phyloP scores from a whole-genome alignment of 495 filamentous ascomycete genomes.

The Aspergillus sparsus region DNA sequence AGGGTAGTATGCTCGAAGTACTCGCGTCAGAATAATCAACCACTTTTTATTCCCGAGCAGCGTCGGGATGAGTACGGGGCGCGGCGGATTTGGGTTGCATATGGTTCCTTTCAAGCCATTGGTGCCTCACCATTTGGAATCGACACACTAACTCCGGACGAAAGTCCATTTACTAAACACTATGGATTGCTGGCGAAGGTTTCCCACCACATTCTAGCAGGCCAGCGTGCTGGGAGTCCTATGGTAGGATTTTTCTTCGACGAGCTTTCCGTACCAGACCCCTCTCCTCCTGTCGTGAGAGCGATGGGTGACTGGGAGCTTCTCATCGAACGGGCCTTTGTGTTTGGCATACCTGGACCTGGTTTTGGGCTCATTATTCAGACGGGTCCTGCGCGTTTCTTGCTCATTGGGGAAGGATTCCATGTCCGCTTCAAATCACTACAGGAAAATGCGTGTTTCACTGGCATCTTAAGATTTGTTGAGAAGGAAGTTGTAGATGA shows the following conservation, averaged over 20 bases:
- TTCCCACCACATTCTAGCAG: constrained; percentile 40
- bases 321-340: constrained; percentile 46
- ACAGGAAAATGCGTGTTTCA: constrained; percentile 36
- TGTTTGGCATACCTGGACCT: constrained; percentile 46
- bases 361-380: constrained; percentile 51
- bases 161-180: constrained; percentile 41
- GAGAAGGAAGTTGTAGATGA: constrained; percentile 41
- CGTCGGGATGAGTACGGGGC: constrained; percentile 50
- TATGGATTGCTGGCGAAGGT: constrained; percentile 42
- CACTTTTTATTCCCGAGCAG: constrained; percentile 55
- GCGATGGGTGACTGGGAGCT: constrained; percentile 35
- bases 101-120: constrained; percentile 45
- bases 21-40: constrained; percentile 40
- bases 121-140: constrained; percentile 49
- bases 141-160: constrained; percentile 41
- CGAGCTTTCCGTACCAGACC: constrained; percentile 32
- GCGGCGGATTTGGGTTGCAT: constrained; percentile 46
- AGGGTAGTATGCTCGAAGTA: constrained; percentile 42
- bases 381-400: constrained; percentile 37
- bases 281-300: constrained; percentile 26
- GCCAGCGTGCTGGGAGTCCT: constrained; percentile 35
- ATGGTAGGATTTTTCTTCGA: constrained; percentile 54
- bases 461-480: constrained; percentile 43
- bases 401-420: constrained; percentile 52
- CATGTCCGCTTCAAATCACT: constrained; percentile 37